Evolutionary conservation across 2,329 filamentous ascomycete genomes (phyloP), one percentile per base, ranked within the genome.

Genomic region (Pseudogymnoascus destructans): DNA sequence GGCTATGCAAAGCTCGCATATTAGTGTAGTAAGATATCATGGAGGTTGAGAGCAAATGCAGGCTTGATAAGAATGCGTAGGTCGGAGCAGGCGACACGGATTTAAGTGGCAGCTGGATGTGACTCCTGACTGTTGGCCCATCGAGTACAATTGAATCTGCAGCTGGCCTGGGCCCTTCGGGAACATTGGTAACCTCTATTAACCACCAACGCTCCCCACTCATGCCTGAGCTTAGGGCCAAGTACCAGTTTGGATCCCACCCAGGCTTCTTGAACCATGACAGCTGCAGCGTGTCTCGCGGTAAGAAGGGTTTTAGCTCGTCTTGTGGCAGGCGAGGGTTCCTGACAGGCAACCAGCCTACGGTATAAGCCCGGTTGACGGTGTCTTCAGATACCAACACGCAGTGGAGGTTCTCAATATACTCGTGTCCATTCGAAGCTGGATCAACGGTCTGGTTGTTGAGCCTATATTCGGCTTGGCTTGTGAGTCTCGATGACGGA

Each of bases 171-270:
- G 46, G 58, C 46, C 58, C 46, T 63, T 55, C 55, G 19, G 59
- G 25, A 35, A 59, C 56, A 57, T 55, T 59, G 33, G 59, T 58
- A 57, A 81, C 70, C 70, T 85, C 79, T 58, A 89, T 74, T 60
- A 91, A 73, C 82, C 85, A 91, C 87, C 88, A 95, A 61, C 78
- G 79, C 67, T 93, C 87, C 57, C 88, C 87, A 66, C 78, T 77
- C 66, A 87, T 76, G 67, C 85, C 84, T 68, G 89, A 77, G 57
- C 82, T 82, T 49, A 86, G 78, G 63, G 84, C 83, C 36, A 95
- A 73, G 62, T 84, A 81, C 87, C 89, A 95, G 57, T 79, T 74
- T 11, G 78, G 68, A 8, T 77, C 77, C 88, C 91, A 95, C n/a
- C 80, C 82, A 59, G 75, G 75, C 65, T 83, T 84, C 65, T 78